Evolutionary conservation across 1,139 yeast species (phyloP).

Genomic region (Saccharomyces hybrid): DNA sequence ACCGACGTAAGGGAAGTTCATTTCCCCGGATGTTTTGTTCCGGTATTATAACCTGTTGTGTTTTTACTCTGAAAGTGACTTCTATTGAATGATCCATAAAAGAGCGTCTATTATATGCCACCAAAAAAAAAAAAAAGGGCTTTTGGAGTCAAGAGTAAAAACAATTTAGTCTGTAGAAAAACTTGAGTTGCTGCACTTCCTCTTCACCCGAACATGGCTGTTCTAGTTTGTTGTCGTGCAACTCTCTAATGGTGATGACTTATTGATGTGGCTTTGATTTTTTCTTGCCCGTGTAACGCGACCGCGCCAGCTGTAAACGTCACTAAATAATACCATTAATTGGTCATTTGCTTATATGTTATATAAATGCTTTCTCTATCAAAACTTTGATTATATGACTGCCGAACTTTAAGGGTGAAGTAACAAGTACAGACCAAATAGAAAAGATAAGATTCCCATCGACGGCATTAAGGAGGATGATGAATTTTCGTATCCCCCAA

Average conservation of each 20-base stretch:
- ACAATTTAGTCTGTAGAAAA: background rate
- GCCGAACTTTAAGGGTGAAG: background rate
- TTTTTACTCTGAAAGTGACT: slow-evolving; percentile 78
- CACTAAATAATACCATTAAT: background rate
- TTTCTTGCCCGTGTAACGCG: background rate
- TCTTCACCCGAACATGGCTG: background rate
- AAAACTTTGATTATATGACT: background rate
- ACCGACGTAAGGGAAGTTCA: slow-evolving; percentile 85
- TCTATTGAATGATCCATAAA: slow-evolving; percentile 39
- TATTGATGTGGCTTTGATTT: background rate
- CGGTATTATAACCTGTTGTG: slow-evolving; percentile 71
- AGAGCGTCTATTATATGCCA: background rate
- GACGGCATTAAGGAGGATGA: background rate
- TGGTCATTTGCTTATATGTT: background rate
- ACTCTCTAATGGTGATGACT: background rate
- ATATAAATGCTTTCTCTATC: background rate
- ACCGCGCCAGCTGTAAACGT: background rate
- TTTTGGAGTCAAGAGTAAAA: background rate
- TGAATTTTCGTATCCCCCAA: background rate
- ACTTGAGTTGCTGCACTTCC: background rate
- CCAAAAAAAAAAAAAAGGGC: background rate
- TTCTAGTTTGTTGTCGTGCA: background rate
- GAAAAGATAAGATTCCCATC: background rate
- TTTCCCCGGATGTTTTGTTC: slow-evolving; percentile 53
- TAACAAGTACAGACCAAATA: background rate